Percentiles rank a stretch among this genome's conserved stretches.
Evolutionary conservation across 495 filamentous ascomycete species (phyloP).

Genomic region (Lasiosphaeria hispida): DNA sequence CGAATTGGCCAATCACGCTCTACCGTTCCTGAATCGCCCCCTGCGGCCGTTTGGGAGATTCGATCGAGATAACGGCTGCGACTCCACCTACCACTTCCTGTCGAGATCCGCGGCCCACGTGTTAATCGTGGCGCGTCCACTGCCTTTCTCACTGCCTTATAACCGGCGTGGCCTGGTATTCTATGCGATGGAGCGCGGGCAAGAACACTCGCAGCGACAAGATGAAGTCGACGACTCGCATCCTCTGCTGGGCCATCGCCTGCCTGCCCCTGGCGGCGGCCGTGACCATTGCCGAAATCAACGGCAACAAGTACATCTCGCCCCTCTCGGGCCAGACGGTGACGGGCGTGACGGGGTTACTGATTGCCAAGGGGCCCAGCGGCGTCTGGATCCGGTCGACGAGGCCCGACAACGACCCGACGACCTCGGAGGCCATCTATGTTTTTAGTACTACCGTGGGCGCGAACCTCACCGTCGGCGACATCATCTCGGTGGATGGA

Average conservation of each 20-base stretch:
- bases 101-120: not conserved
- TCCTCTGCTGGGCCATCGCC: conserved; percentile 18
- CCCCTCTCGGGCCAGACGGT: conserved; percentile 50
- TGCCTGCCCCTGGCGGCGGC: conserved; percentile 34
- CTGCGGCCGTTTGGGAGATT: conserved; percentile 7
- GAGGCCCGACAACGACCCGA: conserved; percentile 42
- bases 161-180: not conserved
- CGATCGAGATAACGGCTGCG: conserved; percentile 5
- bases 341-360: conserved; percentile 53
- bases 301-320: conserved; percentile 59
- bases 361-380: conserved; percentile 56
- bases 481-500: conserved; percentile 54
- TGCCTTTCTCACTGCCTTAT: too few relatives aligned
- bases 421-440: conserved; percentile 53
- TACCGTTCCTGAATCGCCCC: conserved; percentile 6
- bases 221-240: conserved; percentile 23
- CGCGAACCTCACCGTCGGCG: conserved; percentile 48
- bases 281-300: conserved; percentile 59
- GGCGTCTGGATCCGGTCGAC: conserved; percentile 59
- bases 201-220: not conserved
- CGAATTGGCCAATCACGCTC: conserved; percentile 7
- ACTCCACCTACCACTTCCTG: conserved; percentile 1
- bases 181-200: not conserved
- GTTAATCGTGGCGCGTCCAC: not conserved
- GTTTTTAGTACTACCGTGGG: conserved; percentile 47